Evolutionary conservation across 2,329 filamentous ascomycete species (phyloP).

Genomic region (Hymenoscyphus salicellus): DNA sequence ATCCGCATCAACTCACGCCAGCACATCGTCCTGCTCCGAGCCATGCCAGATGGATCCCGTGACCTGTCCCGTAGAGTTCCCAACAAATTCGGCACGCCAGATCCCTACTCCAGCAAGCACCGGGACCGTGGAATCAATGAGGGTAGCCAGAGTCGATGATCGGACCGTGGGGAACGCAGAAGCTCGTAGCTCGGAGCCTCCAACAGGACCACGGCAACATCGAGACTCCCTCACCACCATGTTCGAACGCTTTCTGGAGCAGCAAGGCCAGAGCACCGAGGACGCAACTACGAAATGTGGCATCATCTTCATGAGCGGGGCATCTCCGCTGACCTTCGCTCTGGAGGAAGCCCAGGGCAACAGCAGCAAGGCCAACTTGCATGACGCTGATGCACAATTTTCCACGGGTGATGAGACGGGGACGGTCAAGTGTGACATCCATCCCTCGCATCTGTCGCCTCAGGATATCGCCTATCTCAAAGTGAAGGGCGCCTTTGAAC

Average conservation of each 20-base stretch:
- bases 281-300: constrained; percentile 7
- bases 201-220: constrained; percentile 8
- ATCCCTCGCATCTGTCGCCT: constrained; percentile 12
- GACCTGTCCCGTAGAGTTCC: background rate
- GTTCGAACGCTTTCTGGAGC: constrained; percentile 15
- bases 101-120: background rate
- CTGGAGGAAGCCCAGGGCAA: constrained; percentile 11
- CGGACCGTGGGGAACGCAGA: background rate
- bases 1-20: background rate
- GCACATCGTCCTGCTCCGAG: background rate
- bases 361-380: constrained; percentile 1
- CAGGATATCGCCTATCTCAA: constrained; percentile 14
- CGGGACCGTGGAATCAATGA: background rate
- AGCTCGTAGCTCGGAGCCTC: background rate
- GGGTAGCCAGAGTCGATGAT: background rate
- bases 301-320: constrained; percentile 12
- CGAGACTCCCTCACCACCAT: constrained; percentile 13
- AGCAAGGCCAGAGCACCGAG: constrained; percentile 11
- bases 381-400: constrained; percentile 9
- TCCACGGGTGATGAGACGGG: constrained; percentile 1
- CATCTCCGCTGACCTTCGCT: constrained; percentile 15
- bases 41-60: constrained; percentile 1
- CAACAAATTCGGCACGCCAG: background rate
- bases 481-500: constrained; percentile 14
- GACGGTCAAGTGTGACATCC: constrained; percentile 8